Evolutionary conservation across 331 rosid genomes (phyloP).

Genomic region (Acacia concinna): DNA sequence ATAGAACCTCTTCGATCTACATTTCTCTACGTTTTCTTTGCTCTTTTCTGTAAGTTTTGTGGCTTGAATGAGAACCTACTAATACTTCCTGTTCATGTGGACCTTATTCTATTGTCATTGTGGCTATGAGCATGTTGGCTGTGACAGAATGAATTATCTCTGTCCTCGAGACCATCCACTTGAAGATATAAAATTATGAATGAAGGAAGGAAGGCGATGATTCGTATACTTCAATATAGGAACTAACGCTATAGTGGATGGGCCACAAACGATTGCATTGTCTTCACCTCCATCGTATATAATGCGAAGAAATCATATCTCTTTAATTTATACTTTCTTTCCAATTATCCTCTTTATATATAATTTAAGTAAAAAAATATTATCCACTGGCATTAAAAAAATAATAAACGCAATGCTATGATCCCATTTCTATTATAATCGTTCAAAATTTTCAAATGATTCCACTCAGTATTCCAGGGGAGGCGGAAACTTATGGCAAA

Average conservation of each 20-base stretch:
- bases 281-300: background rate
- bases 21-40: background rate
- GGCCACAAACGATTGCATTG: background rate
- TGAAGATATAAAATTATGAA: background rate
- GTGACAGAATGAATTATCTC: background rate
- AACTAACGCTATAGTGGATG: background rate
- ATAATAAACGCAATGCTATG: background rate
- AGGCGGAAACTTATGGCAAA: no score
- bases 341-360: background rate
- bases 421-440: background rate
- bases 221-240: background rate
- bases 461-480: no score
- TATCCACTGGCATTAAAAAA: background rate
- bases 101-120: background rate
- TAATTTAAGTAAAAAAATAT: no score
- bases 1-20: slow-evolving; percentile 14
- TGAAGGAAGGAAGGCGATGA: background rate
- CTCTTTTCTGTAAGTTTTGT: slow-evolving; percentile 5
- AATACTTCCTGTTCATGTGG: background rate
- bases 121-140: background rate
- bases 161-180: background rate
- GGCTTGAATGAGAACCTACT: slow-evolving; percentile 28
- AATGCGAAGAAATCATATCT: background rate
- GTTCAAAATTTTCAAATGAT: no score
- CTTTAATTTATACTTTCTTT: background rate